Evolutionary conservation across 73 alveolate species (phyloP).

Genomic region (Stentor coeruleus): DNA sequence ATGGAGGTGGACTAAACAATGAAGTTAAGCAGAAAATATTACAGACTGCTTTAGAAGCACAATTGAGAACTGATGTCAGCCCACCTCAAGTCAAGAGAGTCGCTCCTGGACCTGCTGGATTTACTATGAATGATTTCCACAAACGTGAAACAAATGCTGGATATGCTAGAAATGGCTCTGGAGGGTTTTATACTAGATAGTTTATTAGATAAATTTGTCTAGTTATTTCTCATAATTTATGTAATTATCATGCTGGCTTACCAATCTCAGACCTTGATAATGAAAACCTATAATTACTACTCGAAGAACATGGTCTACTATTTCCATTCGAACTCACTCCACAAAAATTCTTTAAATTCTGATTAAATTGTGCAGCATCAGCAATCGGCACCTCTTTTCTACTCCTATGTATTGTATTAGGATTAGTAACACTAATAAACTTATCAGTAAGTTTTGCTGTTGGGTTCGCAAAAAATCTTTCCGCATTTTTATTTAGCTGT

Average conservation of each 20-base stretch:
- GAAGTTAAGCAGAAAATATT: not conserved
- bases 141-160: constrained; percentile 23
- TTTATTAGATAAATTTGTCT: too few relatives aligned
- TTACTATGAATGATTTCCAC: constrained; percentile 12
- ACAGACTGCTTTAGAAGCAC: not conserved
- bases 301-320: not conserved
- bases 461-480: not conserved
- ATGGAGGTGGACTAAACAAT: not conserved
- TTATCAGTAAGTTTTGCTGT: not conserved
- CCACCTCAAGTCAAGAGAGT: not conserved
- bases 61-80: not conserved
- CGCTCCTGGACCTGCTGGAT: not conserved
- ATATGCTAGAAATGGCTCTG: constrained; percentile 7
- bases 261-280: not conserved
- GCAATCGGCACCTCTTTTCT: not conserved
- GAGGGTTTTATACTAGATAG: constrained; percentile 22
- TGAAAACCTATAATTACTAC: not conserved
- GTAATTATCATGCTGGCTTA: not conserved
- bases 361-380: not conserved
- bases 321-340: too few relatives aligned
- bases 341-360: not conserved
- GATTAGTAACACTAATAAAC: not conserved
- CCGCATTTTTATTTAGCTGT: not conserved
- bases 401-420: not conserved
- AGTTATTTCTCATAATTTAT: too few relatives aligned